A percentile compares a stretch with the other conserved stretches of the same genome.
Evolutionary conservation across 306 rosid species (phyloP).

Genomic region (Casuarina glauca): DNA sequence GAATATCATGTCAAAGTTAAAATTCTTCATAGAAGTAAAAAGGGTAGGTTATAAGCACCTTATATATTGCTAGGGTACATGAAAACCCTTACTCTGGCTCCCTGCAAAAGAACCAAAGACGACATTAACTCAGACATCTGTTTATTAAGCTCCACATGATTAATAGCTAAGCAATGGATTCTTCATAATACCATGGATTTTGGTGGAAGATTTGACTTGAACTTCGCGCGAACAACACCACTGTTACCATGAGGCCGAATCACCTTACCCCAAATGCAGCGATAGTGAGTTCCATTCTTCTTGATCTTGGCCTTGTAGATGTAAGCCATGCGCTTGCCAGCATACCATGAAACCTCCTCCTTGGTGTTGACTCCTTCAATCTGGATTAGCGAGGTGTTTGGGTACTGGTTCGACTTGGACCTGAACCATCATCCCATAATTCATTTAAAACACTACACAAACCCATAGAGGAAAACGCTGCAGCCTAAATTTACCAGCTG

Average conservation of each 20-base stretch:
- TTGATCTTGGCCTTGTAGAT: conserved; percentile 93
- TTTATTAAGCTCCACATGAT: background rate
- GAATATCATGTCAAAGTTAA: no score
- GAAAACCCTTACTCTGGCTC: conserved; percentile 83
- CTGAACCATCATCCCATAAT: conserved; percentile 36
- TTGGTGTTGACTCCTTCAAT: conserved; percentile 93
- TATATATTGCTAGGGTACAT: conserved; percentile 91
- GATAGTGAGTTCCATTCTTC: conserved; percentile 77
- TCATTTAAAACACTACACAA: background rate
- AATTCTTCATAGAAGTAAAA: no score
- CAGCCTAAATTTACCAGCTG: background rate
- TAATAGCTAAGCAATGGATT: no score
- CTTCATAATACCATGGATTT: conserved; percentile 68
- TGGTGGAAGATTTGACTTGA: conserved; percentile 90
- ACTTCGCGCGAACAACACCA: conserved; percentile 86
- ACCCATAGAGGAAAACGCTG: background rate
- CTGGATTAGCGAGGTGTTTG: conserved; percentile 78
- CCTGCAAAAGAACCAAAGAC: conserved; percentile 42
- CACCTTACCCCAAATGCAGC: conserved; percentile 96
- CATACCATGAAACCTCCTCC: conserved; percentile 89
- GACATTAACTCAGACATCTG: conserved; percentile 13
- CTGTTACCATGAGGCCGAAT: conserved; percentile 89
- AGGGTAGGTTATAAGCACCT: conserved; percentile 37
- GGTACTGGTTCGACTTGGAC: conserved; percentile 92
- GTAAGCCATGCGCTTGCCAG: conserved; percentile 82